Evolutionary conservation across 2,329 filamentous ascomycete genomes (phyloP).

Genomic region (Cyphellophora europaea): DNA sequence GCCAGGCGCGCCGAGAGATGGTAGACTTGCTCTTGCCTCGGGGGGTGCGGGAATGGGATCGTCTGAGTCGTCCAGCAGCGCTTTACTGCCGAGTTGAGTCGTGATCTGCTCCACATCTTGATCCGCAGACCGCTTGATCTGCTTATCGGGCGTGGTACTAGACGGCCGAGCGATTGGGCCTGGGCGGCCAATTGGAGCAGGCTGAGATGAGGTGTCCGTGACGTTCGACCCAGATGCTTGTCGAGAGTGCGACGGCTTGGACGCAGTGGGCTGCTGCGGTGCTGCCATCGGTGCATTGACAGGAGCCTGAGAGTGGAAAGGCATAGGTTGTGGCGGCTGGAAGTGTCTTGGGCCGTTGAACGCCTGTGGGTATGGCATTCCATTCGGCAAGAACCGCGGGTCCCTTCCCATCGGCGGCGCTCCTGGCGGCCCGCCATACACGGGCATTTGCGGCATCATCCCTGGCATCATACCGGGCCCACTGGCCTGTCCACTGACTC

Average conservation of each 20-base stretch:
- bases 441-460: conserved; percentile 43
- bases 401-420: conserved; percentile 44
- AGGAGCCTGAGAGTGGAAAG: conserved; percentile 34
- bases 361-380: conserved; percentile 47
- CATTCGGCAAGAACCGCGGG: conserved; percentile 44
- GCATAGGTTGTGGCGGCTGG: conserved; percentile 43
- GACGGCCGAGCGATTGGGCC: conserved; percentile 81
- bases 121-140: conserved; percentile 32
- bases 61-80: conserved; percentile 69
- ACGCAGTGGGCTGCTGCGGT: conserved; percentile 24
- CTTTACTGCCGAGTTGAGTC: conserved; percentile 81
- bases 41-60: conserved; percentile 43
- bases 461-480: conserved; percentile 45
- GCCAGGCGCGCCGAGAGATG: conserved; percentile 41
- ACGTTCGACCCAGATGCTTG: conserved; percentile 61
- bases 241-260: conserved; percentile 56
- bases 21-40: conserved; percentile 28
- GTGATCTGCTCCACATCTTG: conserved; percentile 62
- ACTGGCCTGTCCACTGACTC: conserved; percentile 48
- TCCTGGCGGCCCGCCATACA: conserved; percentile 41
- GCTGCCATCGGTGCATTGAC: conserved; percentile 21
- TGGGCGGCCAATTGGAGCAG: conserved; percentile 70
- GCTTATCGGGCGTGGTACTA: conserved; percentile 53
- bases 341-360: conserved; percentile 54
- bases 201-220: conserved; percentile 51